These are phyloP conservation scores for Trifolium fragiferum DNA, from an alignment of 306 rosid species.

Conservation along the genomic window DNA sequence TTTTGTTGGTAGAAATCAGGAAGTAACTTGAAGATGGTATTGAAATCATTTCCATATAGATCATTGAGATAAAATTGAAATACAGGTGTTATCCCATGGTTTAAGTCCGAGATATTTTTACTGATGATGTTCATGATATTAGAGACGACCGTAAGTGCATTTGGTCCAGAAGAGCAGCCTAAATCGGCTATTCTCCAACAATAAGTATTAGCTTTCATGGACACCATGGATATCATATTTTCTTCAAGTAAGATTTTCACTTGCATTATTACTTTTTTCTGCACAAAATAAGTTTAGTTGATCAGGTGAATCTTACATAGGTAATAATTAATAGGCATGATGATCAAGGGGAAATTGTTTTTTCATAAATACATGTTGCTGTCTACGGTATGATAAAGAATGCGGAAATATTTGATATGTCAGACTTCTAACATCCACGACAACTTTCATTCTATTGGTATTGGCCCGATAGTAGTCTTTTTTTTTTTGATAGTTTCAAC, in stretches of 20 bases:
- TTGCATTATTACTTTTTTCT: not conserved
- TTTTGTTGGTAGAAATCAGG: conserved; percentile 25
- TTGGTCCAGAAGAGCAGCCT: conserved; percentile 22
- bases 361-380: accelerated
- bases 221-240: not conserved
- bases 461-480: too few species aligned
- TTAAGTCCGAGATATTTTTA: not conserved
- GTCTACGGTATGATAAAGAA: too few species aligned
- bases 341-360: too few species aligned
- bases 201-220: not conserved
- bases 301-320: too few species aligned
- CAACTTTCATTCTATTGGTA: too few species aligned
- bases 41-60: conserved; percentile 62
- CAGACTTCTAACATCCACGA: too few species aligned
- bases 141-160: not conserved
- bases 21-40: conserved; percentile 44
- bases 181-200: conserved; percentile 12
- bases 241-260: conserved; percentile 6
- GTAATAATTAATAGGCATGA: too few species aligned
- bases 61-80: conserved; percentile 57
- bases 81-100: not conserved
- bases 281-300: not conserved
- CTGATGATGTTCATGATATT: not conserved
- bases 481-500: too few species aligned
- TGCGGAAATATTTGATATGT: too few species aligned